These are phyloP conservation scores for Rusavskia elegans DNA, from an alignment of 495 filamentous ascomycete genomes.

Conservation along the genomic window DNA sequence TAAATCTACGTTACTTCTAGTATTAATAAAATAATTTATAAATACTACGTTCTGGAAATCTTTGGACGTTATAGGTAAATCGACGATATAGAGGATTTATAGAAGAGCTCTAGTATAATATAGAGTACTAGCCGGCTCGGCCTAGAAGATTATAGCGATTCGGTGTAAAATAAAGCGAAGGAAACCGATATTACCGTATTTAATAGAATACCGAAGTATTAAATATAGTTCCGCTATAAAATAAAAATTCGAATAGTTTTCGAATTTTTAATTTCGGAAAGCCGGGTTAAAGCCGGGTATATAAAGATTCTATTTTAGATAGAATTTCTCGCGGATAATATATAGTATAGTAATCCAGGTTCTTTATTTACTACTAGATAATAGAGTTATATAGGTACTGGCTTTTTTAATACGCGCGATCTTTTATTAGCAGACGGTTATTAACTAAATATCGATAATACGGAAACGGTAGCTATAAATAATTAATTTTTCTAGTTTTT, in stretches of 20 bases:
- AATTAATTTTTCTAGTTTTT: background rate
- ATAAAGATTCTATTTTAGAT: too few species aligned
- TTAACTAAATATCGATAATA: too few species aligned
- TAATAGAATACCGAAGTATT: background rate
- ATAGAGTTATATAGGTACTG: background rate
- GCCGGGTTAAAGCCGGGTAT: too few species aligned
- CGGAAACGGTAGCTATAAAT: background rate
- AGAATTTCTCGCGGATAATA: too few species aligned
- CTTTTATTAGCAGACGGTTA: too few species aligned
- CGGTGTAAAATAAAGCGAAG: background rate
- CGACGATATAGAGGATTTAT: background rate
- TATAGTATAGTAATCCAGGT: too few species aligned
- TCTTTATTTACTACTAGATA: too few species aligned
- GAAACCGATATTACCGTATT: too few species aligned
- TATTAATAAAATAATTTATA: conserved; percentile 1
- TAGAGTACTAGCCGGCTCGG: background rate
- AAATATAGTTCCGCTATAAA: background rate
- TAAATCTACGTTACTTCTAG: too few species aligned
- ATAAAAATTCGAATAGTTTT: background rate
- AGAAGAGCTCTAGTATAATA: background rate
- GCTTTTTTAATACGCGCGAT: conserved; percentile 5
- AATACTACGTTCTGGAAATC: background rate
- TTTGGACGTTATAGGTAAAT: too few species aligned
- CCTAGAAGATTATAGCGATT: background rate
- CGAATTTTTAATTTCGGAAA: background rate